Evolutionary conservation across 805 yeast species (phyloP).

Genomic region (Clavispora asparagi): DNA sequence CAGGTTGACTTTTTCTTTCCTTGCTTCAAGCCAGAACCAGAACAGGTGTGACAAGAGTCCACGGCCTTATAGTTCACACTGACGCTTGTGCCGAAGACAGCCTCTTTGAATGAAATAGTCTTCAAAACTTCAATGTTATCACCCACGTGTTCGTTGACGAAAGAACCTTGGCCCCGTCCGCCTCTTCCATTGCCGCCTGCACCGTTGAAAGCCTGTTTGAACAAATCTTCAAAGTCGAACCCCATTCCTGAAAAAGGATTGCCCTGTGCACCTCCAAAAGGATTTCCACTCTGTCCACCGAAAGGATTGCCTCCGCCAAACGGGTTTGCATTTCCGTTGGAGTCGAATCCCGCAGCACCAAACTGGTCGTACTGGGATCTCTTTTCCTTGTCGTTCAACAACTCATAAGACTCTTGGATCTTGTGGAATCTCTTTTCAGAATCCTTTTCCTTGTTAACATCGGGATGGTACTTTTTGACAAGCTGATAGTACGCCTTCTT

Average conservation of each 20-base stretch:
- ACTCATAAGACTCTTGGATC: constrained; percentile 91
- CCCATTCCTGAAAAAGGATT: constrained; percentile 53
- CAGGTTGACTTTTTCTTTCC: constrained; percentile 77
- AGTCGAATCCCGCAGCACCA: constrained; percentile 82
- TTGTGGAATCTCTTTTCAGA: constrained; percentile 90
- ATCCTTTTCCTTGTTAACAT: constrained; percentile 84
- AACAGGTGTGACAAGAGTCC: constrained; percentile 73
- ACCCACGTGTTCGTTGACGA: constrained; percentile 78
- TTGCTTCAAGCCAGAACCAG: constrained; percentile 78
- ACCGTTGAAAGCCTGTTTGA: constrained; percentile 46
- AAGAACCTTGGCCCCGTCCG: constrained; percentile 37
- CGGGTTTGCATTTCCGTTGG: constrained; percentile 48
- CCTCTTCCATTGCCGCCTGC: constrained; percentile 35
- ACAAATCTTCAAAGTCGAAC: constrained; percentile 41
- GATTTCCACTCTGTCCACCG: constrained; percentile 43
- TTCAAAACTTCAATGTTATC: constrained; percentile 80
- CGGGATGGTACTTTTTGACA: constrained; percentile 95
- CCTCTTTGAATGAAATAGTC: constrained; percentile 75
- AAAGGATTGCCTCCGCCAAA: constrained; percentile 34
- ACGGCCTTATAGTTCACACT: constrained; percentile 67
- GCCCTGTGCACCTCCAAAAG: constrained; percentile 35
- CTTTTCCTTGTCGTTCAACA: constrained; percentile 78
- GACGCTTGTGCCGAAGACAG: constrained; percentile 71
- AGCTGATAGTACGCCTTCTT: constrained; percentile 91
- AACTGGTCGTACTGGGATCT: constrained; percentile 86